A percentile compares a stretch with the other conserved stretches of the same genome.
Conservation (phyloP, 2,329 filamentous ascomycete species). For the Allantophomopsis lycopodina region DNA sequence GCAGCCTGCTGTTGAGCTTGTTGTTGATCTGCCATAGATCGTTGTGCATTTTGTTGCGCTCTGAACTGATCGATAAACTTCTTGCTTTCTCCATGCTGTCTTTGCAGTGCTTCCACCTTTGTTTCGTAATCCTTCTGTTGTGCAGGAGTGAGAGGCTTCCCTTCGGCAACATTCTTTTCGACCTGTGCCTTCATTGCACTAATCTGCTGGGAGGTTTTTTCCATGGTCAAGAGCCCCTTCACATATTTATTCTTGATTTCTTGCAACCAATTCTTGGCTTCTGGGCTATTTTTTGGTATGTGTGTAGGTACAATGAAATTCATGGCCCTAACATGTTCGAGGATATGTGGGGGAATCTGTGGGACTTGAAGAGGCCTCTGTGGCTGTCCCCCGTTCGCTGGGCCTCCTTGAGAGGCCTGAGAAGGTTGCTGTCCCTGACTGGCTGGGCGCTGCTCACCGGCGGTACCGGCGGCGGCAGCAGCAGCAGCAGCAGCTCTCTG, state of each 20-base stretch:
- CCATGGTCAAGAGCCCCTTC: constrained; percentile 34
- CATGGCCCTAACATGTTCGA: constrained; percentile 32
- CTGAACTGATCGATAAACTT: constrained; percentile 33
- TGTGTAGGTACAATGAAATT: constrained; percentile 28
- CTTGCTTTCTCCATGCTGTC: constrained; percentile 30
- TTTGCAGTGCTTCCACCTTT: constrained; percentile 28
- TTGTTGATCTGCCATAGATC: constrained; percentile 4
- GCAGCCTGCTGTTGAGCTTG: constrained; percentile 10
- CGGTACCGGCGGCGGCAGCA: constrained; percentile 4
- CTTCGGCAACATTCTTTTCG: constrained; percentile 27
- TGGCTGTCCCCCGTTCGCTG: constrained; percentile 1
- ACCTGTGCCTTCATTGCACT: constrained; percentile 26
- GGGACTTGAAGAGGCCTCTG: constrained; percentile 3
- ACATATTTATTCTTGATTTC: constrained; percentile 33
- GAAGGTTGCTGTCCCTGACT: constrained; percentile 5
- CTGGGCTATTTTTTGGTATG: constrained; percentile 27
- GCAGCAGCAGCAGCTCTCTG: constrained; percentile 4
- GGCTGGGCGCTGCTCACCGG: constrained; percentile 3
- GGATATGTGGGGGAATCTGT: constrained; percentile 17
- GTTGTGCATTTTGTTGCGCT: constrained; percentile 15
- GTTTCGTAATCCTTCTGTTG: constrained; percentile 30
- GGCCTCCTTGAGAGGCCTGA: constrained; percentile 2
- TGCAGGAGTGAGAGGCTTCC: constrained; percentile 29
- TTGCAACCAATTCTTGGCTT: constrained; percentile 30
- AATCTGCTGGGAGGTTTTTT: constrained; percentile 26